Percentiles rank a stretch among this genome's conserved stretches.
These are phyloP conservation scores for Botrytis cinerea DNA, from an alignment of 2,329 filamentous ascomycete species.

Conservation along the genomic window DNA sequence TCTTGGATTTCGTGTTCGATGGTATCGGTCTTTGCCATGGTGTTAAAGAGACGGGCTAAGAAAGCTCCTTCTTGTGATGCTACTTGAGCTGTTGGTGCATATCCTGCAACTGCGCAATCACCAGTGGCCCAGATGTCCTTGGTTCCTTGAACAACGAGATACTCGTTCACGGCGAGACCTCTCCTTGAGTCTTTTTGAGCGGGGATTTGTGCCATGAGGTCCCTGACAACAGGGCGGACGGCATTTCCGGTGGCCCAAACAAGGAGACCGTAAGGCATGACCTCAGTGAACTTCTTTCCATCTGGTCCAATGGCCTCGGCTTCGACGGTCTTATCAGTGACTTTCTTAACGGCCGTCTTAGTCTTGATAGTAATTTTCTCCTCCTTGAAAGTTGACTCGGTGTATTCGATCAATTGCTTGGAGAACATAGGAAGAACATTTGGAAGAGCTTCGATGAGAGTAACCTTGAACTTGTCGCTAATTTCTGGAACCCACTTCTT, in stretches of 20 bases:
- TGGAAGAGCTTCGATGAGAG: constrained; percentile 93
- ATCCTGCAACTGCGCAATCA: constrained; percentile 96
- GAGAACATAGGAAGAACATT: constrained; percentile 98
- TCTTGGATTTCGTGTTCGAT: constrained; percentile 75
- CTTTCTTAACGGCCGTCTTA: constrained; percentile 98
- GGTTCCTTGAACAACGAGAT: constrained; percentile 94
- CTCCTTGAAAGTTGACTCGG: constrained; percentile 97
- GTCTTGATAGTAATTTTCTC: constrained; percentile 97
- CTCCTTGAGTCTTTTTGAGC: constrained; percentile 94
- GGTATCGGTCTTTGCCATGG: constrained; percentile 91
- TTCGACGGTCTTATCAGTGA: constrained; percentile 90
- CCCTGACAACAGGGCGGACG: constrained; percentile 82
- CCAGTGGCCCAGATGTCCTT: constrained; percentile 98
- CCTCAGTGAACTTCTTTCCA: constrained; percentile 77
- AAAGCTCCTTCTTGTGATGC: constrained; percentile 94
- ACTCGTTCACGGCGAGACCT: constrained; percentile 96
- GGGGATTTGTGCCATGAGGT: constrained; percentile 88
- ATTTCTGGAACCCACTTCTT: constrained; percentile 98
- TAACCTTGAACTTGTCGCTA: constrained; percentile 92
- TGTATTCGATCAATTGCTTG: constrained; percentile 99
- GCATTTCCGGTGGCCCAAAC: constrained; percentile 99
- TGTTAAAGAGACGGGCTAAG: constrained; percentile 95
- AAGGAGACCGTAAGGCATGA: constrained; percentile 89
- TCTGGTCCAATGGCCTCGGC: constrained; percentile 81
- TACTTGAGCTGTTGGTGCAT: constrained; percentile 96